A percentile compares a stretch with the other conserved stretches of the same genome.
These are phyloP conservation scores for Populus tomentosa DNA, from an alignment of 441 rosid species.

Conservation along the genomic window DNA sequence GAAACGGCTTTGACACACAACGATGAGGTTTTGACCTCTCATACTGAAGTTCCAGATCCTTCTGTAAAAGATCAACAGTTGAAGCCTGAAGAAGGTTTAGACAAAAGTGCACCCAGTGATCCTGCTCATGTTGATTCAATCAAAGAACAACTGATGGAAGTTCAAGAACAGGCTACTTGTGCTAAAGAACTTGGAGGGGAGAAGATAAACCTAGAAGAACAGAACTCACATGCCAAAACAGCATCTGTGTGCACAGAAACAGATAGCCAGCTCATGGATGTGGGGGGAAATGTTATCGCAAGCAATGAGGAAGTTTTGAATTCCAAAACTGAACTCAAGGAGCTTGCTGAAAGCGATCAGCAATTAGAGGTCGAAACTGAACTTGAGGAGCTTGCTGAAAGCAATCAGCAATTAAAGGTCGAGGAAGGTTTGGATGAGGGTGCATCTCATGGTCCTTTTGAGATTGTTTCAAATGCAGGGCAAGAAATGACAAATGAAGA, in stretches of 20 bases:
- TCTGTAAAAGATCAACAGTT: constrained; percentile 15
- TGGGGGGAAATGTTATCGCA: constrained; percentile 8
- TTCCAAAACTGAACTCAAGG: not conserved
- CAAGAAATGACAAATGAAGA: constrained; percentile 36
- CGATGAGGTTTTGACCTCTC: constrained; percentile 14
- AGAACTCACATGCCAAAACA: constrained; percentile 9
- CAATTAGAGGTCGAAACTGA: constrained; percentile 17
- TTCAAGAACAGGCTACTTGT: constrained; percentile 16
- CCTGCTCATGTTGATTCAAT: constrained; percentile 15
- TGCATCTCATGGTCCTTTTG: constrained; percentile 17
- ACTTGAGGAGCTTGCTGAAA: constrained; percentile 13
- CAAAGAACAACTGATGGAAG: constrained; percentile 5
- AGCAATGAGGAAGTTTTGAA: not conserved
- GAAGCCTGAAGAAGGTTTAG: constrained; percentile 10
- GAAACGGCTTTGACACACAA: constrained; percentile 19
- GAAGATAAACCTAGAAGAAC: constrained; percentile 17
- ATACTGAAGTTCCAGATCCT: constrained; percentile 4
- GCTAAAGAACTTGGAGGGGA: constrained; percentile 16
- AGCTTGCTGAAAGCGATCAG: constrained; percentile 21
- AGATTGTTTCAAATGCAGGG: constrained; percentile 21
- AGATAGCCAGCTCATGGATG: constrained; percentile 1
- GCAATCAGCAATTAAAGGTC: constrained; percentile 17
- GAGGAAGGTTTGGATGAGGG: constrained; percentile 23
- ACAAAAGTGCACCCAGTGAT: constrained; percentile 6
- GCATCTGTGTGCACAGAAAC: constrained; percentile 3